Evolutionary conservation across 495 filamentous ascomycete species (phyloP).

Genomic region (Aspergillus sclerotioniger): DNA sequence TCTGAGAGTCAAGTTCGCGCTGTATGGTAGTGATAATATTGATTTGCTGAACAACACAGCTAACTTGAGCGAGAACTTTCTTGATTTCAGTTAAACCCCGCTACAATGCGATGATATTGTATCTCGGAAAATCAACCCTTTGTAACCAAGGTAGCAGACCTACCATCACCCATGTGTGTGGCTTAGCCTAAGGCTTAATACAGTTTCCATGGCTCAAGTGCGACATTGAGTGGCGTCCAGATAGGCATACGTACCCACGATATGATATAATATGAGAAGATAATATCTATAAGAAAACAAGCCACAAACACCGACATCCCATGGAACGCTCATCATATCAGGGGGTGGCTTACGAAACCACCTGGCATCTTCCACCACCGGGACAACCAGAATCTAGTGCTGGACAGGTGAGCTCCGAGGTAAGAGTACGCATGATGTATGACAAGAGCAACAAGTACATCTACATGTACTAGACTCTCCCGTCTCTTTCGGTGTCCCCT

Average conservation of each 20-base stretch:
- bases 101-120: constrained; percentile 19
- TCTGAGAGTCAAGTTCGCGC: constrained; percentile 14
- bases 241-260: neutral
- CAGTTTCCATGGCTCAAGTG: constrained; percentile 39
- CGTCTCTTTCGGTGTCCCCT: no score
- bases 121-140: constrained; percentile 17
- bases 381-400: no score
- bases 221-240: constrained; percentile 35
- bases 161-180: constrained; percentile 33
- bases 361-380: no score
- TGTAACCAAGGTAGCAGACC: constrained; percentile 17
- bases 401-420: no score
- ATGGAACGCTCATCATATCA: no score
- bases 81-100: neutral
- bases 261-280: neutral
- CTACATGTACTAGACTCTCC: no score
- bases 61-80: neutral
- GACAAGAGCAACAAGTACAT: no score
- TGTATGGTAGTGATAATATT: constrained; percentile 12
- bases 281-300: no score
- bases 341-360: no score
- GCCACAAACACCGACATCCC: no score
- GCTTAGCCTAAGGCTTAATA: constrained; percentile 41
- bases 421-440: no score
- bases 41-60: neutral